These are phyloP conservation scores for Cardiospermum halicacabum DNA, from an alignment of 345 rosid genomes.

Conservation along the genomic window DNA sequence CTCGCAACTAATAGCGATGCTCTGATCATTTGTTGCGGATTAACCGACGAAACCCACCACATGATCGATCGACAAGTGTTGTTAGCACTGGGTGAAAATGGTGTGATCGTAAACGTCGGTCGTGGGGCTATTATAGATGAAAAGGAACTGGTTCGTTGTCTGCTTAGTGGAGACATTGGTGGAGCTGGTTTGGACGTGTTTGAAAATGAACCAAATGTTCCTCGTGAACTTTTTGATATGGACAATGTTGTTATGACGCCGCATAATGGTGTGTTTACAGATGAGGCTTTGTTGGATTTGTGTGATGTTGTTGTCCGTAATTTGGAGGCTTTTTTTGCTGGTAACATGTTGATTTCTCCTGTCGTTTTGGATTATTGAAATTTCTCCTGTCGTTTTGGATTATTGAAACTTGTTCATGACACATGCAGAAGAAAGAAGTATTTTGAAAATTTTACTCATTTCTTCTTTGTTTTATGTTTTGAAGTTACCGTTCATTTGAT, in stretches of 20 bases:
- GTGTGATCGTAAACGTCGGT: slow-evolving; percentile 49
- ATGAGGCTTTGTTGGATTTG: no score
- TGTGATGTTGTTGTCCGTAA: no score
- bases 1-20: slow-evolving; percentile 39
- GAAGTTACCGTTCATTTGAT: no score
- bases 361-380: no score
- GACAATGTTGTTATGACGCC: slow-evolving; percentile 76
- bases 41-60: slow-evolving; percentile 45
- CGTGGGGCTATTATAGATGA: slow-evolving; percentile 53
- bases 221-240: slow-evolving; percentile 39
- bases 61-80: slow-evolving; percentile 40
- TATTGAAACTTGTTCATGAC: no score
- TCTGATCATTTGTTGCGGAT: slow-evolving; percentile 41
- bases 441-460: no score
- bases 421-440: no score
- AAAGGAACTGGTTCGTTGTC: slow-evolving; percentile 52
- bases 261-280: slow-evolving; percentile 44
- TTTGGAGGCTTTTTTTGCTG: no score
- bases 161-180: slow-evolving; percentile 55
- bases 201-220: slow-evolving; percentile 64
- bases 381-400: no score
- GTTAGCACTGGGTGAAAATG: slow-evolving; percentile 34
- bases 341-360: no score
- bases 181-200: slow-evolving; percentile 84
- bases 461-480: no score